Evolutionary conservation across 257 asterid genomes (phyloP).

Genomic region (Apocynum venetum): DNA sequence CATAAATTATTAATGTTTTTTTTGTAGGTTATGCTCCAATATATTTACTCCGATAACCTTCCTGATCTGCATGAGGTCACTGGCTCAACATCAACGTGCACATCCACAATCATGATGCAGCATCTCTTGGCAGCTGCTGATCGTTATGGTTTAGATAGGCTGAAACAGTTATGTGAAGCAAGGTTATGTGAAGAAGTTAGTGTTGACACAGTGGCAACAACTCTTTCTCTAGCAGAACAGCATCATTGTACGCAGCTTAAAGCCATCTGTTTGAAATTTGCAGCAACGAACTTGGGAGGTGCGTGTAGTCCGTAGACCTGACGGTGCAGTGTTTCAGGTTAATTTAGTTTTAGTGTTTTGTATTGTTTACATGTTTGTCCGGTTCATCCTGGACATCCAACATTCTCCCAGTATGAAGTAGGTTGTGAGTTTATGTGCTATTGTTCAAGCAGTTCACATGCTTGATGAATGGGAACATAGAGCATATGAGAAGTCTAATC

Average conservation of each 20-base stretch:
- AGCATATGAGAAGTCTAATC: background rate
- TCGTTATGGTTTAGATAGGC: conserved; percentile 82
- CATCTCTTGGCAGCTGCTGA: conserved; percentile 97
- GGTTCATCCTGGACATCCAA: background rate
- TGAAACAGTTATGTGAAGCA: conserved; percentile 86
- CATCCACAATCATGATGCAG: conserved; percentile 73
- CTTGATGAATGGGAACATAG: background rate
- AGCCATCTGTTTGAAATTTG: conserved; percentile 85
- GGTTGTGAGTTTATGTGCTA: background rate
- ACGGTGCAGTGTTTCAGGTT: conserved; percentile 88
- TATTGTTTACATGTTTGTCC: conserved; percentile 27
- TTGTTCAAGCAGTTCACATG: background rate
- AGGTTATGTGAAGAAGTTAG: conserved; percentile 71
- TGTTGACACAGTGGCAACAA: conserved; percentile 80
- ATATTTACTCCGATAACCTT: conserved; percentile 68
- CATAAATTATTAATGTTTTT: conserved; percentile 10
- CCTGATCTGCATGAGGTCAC: conserved; percentile 58
- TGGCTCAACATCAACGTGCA: conserved; percentile 48
- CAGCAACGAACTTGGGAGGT: conserved; percentile 98
- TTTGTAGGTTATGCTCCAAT: conserved; percentile 88
- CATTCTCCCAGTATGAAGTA: conserved; percentile 4
- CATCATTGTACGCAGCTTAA: conserved; percentile 85
- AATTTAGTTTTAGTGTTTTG: conserved; percentile 39
- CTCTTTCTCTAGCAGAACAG: conserved; percentile 90
- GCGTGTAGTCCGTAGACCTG: conserved; percentile 93